Evolutionary conservation across 331 rosid species (phyloP), one percentile per base, ranked within the genome.

Genomic region (Erythrophleum ivorense): DNA sequence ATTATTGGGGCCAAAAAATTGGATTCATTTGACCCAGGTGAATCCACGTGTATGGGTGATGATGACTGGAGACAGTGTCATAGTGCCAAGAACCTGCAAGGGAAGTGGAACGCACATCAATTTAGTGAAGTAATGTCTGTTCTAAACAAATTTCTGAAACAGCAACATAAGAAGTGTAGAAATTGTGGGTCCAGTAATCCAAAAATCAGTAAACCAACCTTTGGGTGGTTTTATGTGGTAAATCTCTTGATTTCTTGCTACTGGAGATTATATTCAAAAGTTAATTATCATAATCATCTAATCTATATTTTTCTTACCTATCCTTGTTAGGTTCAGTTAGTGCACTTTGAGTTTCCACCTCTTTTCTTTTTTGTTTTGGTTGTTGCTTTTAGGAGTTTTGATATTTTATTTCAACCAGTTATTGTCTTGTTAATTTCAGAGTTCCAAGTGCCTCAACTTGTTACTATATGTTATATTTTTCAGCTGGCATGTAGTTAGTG

Each of bases 161-260:
- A 49, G 59, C 52, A 73, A 29, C 19, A 66, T 67, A 76, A 0
- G 0, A 81, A 82, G 55, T 93, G 98, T 90, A 66, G 18, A 62
- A 81, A 78, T 24, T 95, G 99, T 53, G 75, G 21, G 5, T 63
- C 6, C 5, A n/a, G 7, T 11, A 88, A 81, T 88, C 98, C 94
- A 9, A 83, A 50, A 77, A 86, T 95, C 73, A 90, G 16, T 59
- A 88, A 77, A 88, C 99, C 98, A 72, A 86, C 88, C 71, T 93
- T 89, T 86, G 99, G 98, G 72, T 92, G 98, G 97, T 85, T 93
- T 73, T 79, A 88, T 75, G 45, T 68, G 98, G 99, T 95, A 87
- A 57, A 38, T 54, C 75, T 73, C 79, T 86, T 75, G 55, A 36
- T 15, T 65, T 75, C 52, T 62, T 36, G 52, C 29, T 74, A 9